Conservation (phyloP, 352 stramenopile species). For the Phytophthora agathidicida region DNA sequence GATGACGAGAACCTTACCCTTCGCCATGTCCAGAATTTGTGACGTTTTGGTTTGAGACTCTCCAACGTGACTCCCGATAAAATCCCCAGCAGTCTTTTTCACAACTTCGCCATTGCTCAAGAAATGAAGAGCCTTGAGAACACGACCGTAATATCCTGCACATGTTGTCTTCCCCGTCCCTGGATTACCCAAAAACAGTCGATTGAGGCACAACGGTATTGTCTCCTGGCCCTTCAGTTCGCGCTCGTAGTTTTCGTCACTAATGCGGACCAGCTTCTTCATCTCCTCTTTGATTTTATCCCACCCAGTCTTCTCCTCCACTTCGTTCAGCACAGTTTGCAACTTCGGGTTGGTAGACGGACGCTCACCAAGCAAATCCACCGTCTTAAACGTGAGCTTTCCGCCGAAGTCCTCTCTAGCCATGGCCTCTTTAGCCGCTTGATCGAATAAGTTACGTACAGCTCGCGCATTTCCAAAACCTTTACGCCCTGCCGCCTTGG, state of each 20-base stretch:
- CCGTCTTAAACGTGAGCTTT: conserved; percentile 52
- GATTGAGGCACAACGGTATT: conserved; percentile 80
- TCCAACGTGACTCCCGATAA: conserved; percentile 80
- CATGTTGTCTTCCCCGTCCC: conserved; percentile 94
- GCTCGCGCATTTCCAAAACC: conserved; percentile 90
- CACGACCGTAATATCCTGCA: conserved; percentile 82
- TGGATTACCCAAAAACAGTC: conserved; percentile 91
- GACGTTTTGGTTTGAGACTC: conserved; percentile 90
- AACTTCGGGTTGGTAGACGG: conserved; percentile 82
- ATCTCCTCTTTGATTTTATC: conserved; percentile 79
- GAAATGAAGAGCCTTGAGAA: conserved; percentile 91
- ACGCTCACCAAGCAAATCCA: conserved; percentile 82
- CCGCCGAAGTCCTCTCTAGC: conserved; percentile 69
- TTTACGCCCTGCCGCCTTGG: conserved; percentile 65
- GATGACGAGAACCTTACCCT: conserved; percentile 93
- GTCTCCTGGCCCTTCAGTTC: conserved; percentile 73
- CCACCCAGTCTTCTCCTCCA: conserved; percentile 84
- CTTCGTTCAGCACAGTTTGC: conserved; percentile 47
- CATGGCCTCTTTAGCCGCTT: conserved; percentile 65
- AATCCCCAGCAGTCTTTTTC: conserved; percentile 89
- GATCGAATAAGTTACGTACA: conserved; percentile 81
- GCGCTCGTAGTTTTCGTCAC: conserved; percentile 83
- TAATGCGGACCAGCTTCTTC: conserved; percentile 73
- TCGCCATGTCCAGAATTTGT: conserved; percentile 77
- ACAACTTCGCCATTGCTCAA: conserved; percentile 91